Evolutionary conservation across 75 land plant genomes (phyloP), one percentile per base, ranked within the genome.

Genomic region (Selaginella tamariscina): DNA sequence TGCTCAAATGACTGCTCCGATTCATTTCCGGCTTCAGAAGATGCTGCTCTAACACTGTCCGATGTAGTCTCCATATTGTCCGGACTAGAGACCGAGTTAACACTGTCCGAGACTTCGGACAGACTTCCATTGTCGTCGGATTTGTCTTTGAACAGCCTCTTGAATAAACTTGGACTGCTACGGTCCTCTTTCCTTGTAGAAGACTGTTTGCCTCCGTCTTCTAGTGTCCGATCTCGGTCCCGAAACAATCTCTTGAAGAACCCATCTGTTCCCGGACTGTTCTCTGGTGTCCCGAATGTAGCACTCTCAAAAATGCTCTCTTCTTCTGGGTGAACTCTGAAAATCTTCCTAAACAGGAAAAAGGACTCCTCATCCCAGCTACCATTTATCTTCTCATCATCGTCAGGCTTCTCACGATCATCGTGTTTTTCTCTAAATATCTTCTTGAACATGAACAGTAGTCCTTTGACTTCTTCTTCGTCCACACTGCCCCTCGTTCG

Each of bases 321-420:
- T 18, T 85, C 99, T 73, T 90, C 99, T 31, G 99, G 99, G 64
- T 95, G 97, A 64, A 90, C 86, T 11, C 96, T 73, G 39, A 90
- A 85, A 66, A 90, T 70, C 82, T 79, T 85, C 23, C 91, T 84
- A 59, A 95, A 95, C 33, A 86, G 83, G 20, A 86, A 75, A 70
- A 90, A 85, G 13, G 90, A 91, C 29, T 82, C 99, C 56, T 95
- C 99, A 39, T 90, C 99, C 39, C 67, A 76, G 67, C 56, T 73
- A 1, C 32, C 69, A 70, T 32, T 62, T 0, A 32, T 79, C 70
- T 83, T 84, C 2, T 78, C 80, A 29, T 72, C 84, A 0, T 84
- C 87, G 30, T 81, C 74, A 30, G 30, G 44, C 32, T 69, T 79
- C 60, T 79, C 86, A 26, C 74, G 75, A 49, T 74, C 76, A 15